Evolutionary conservation across 306 rosid species (phyloP).

Genomic region (Ziziphus jujuba): DNA sequence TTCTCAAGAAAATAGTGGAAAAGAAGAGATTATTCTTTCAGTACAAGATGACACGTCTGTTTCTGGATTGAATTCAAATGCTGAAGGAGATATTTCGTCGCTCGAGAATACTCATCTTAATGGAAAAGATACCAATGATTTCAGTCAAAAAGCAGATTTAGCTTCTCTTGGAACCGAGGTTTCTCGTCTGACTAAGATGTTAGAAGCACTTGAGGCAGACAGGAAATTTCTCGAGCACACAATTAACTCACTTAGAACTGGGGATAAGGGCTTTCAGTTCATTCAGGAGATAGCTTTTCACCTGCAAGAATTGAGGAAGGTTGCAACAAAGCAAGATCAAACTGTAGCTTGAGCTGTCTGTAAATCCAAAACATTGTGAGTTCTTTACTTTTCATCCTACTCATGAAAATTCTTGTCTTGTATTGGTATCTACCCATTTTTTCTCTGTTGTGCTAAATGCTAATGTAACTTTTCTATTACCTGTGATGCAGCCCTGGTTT

Average conservation of each 20-base stretch:
- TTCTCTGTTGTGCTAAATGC: not conserved
- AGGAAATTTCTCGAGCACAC: conserved; percentile 59
- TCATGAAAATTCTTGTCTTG: not conserved
- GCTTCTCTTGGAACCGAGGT: conserved; percentile 36
- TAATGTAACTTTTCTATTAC: not conserved
- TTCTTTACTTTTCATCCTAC: not conserved
- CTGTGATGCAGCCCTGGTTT: too few relatives aligned
- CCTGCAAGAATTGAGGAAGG: conserved; percentile 58
- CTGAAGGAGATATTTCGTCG: conserved; percentile 16
- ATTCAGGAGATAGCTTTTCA: conserved; percentile 70
- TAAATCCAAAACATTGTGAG: conserved; percentile 43
- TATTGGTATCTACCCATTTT: not conserved
- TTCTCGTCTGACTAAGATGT: conserved; percentile 49
- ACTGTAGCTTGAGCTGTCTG: conserved; percentile 34
- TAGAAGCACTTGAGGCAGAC: conserved; percentile 69
- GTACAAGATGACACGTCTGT: conserved; percentile 38
- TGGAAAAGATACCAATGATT: conserved; percentile 33
- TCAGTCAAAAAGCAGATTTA: conserved; percentile 29
- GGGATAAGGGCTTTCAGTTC: conserved; percentile 65
- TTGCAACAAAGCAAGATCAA: conserved; percentile 47
- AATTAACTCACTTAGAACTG: conserved; percentile 48
- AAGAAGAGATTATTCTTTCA: conserved; percentile 24
- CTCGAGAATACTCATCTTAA: conserved; percentile 26
- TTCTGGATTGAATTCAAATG: conserved; percentile 18
- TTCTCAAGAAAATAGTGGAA: conserved; percentile 26